Base-by-base conservation (phyloP, 352 stramenopile species). In the Pythium pyrilobum region DNA sequence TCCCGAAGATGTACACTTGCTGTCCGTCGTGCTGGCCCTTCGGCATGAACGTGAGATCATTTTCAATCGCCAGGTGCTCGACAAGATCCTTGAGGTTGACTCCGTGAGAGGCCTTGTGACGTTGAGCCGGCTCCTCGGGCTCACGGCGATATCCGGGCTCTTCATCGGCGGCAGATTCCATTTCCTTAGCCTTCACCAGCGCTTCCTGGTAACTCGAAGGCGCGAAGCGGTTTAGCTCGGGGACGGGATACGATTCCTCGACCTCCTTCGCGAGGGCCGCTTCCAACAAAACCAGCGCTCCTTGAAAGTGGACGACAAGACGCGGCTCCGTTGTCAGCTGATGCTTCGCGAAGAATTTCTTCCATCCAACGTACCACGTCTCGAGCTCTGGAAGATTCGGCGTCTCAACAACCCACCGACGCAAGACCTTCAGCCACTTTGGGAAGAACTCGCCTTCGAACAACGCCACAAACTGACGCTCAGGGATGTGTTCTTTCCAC, bases 391-490 rank as follows among this genome's bases (percentile, higher is more conserved):
- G 36, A 32, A 95, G 48, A 43, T 74, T 66, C 4, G 75, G 68
- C 3, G 66, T 64, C 5, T 64, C 60, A 5, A 39, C 41, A 4
- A 96, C 66, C 89, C 89, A 97, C 41, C 69, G 71, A 13, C 76
- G 82, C 41, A 97, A 61, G 15, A 91, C 79, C 16, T 77, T 75
- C 12, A 96, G 76, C 89, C 89, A 97, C 54, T 93, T 87, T 0
- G 85, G 82, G 45, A 97, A 97, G 45, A 97, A 96, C 47, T 96
- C 89, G 9, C 85, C 88, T 64, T 97, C 88, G 21, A 97, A 71
- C 2, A 96, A 63, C 21, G 83, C 79, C 28, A 92, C 67, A 44
- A 92, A 75, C 47, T 96, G 85, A 0, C 78, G 73, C 10, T 85
- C 54, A 10, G 85, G 80, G 27, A 96, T 55, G 46, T 84, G 37